Percentiles rank a stretch among this genome's conserved stretches.
These are phyloP conservation scores for Immersiporthe knoxdaviesiana DNA, from an alignment of 2,329 filamentous ascomycete genomes.

Conservation along the genomic window DNA sequence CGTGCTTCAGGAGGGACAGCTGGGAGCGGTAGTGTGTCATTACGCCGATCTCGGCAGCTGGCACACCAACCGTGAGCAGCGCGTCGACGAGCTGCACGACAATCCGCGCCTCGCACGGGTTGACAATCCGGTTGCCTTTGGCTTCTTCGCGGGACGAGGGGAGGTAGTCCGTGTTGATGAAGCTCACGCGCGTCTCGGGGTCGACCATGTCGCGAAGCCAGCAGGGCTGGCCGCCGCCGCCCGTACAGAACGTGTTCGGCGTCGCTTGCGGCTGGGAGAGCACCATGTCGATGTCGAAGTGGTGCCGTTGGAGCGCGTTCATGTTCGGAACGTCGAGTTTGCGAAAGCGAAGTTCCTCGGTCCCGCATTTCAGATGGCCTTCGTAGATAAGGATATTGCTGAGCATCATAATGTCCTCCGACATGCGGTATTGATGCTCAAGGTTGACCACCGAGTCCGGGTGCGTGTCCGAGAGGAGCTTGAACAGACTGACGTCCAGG, in stretches of 20 bases:
- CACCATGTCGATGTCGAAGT: constrained; percentile 57
- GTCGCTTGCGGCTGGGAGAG: constrained; percentile 38
- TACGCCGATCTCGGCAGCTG: constrained; percentile 79
- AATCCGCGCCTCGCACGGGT: constrained; percentile 78
- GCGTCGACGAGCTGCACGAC: constrained; percentile 79
- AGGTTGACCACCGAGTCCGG: constrained; percentile 87
- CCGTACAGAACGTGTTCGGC: constrained; percentile 59
- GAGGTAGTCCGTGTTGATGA: constrained; percentile 86
- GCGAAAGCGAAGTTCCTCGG: constrained; percentile 69
- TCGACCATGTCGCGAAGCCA: constrained; percentile 77
- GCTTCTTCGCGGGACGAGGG: constrained; percentile 69
- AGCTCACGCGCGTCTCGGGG: constrained; percentile 74
- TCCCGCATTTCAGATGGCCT: constrained; percentile 89
- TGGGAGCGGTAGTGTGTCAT: constrained; percentile 98
- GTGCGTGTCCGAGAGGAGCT: constrained; percentile 85
- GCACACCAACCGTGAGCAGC: constrained; percentile 75
- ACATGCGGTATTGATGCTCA: constrained; percentile 98
- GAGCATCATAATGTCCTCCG: constrained; percentile 91
- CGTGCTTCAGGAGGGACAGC: constrained; percentile 78
- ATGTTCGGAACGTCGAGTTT: constrained; percentile 72
- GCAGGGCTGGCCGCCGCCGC: constrained; percentile 56
- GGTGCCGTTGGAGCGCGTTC: constrained; percentile 59
- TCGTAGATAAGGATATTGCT: constrained; percentile 93
- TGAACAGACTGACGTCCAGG: constrained; percentile 91
- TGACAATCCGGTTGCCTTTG: constrained; percentile 85